Conservation (phyloP, 805 yeast genomes). For the Teunomyces pallodes region DNA sequence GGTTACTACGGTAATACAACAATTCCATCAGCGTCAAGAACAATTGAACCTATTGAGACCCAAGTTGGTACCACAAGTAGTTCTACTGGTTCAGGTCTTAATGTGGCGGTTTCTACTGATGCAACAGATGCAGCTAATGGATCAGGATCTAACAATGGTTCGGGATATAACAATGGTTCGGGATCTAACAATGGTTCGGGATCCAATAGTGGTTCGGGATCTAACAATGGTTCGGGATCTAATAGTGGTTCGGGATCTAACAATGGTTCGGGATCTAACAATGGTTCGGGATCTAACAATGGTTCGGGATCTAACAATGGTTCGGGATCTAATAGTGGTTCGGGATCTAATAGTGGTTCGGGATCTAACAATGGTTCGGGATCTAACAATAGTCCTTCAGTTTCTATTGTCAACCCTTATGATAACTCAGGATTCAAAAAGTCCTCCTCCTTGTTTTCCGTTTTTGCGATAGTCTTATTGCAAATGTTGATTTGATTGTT, state of each 20-base stretch:
- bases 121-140: neutral
- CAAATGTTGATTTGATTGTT: neutral
- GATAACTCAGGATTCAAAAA: neutral
- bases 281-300: neutral
- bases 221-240: neutral
- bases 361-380: conserved; percentile 2
- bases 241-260: neutral
- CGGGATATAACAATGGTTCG: neutral
- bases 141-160: neutral
- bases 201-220: neutral
- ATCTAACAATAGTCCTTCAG: neutral
- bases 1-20: conserved; percentile 17
- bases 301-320: conserved; percentile 1
- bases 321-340: neutral
- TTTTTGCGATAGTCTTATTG: neutral
- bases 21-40: neutral
- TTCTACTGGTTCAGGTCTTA: no score
- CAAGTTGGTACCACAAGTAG: no score
- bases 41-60: no score
- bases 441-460: neutral
- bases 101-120: neutral
- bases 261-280: neutral
- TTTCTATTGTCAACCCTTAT: neutral
- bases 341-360: neutral
- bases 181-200: neutral